These are phyloP conservation scores for Cyberlindnera petersonii DNA, from an alignment of 805 yeast genomes.

Conservation along the genomic window DNA sequence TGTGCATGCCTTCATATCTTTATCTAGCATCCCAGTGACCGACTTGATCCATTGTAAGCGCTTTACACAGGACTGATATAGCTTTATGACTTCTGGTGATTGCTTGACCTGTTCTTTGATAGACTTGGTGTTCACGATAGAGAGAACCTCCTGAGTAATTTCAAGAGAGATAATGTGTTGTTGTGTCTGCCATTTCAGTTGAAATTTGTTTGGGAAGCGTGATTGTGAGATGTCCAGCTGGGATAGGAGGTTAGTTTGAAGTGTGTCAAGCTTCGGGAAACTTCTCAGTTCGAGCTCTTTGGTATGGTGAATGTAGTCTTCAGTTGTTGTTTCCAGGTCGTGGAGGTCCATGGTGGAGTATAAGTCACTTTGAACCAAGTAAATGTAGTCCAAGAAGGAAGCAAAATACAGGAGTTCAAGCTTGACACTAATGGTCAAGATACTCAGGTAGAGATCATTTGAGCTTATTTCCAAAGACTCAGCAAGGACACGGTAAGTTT, in stretches of 20 bases:
- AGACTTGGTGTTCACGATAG: slow-evolving; percentile 1
- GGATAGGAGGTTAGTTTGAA: background rate
- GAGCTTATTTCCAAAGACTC: background rate
- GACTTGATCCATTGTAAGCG: background rate
- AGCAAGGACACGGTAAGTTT: background rate
- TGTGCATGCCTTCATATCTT: background rate
- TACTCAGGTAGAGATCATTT: slow-evolving; percentile 5
- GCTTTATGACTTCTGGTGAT: slow-evolving; percentile 3
- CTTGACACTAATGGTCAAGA: slow-evolving; percentile 2
- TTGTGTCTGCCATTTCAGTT: background rate
- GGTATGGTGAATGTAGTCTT: slow-evolving; percentile 8
- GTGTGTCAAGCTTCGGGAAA: slow-evolving; percentile 3
- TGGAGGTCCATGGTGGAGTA: background rate
- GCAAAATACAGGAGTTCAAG: slow-evolving; percentile 6
- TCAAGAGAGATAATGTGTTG: slow-evolving; percentile 1
- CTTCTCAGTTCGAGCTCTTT: slow-evolving; percentile 13
- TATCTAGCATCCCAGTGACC: background rate
- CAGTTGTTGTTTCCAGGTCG: slow-evolving; percentile 3
- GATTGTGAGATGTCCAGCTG: background rate
- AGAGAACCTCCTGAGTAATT: background rate
- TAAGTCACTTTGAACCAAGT: background rate
- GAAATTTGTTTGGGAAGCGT: background rate
- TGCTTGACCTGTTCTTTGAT: background rate
- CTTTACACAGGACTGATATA: slow-evolving; percentile 5
- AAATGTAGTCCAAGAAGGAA: slow-evolving; percentile 1